Evolutionary conservation across 2,329 filamentous ascomycete species (phyloP).

Genomic region (Alternaria sp.): DNA sequence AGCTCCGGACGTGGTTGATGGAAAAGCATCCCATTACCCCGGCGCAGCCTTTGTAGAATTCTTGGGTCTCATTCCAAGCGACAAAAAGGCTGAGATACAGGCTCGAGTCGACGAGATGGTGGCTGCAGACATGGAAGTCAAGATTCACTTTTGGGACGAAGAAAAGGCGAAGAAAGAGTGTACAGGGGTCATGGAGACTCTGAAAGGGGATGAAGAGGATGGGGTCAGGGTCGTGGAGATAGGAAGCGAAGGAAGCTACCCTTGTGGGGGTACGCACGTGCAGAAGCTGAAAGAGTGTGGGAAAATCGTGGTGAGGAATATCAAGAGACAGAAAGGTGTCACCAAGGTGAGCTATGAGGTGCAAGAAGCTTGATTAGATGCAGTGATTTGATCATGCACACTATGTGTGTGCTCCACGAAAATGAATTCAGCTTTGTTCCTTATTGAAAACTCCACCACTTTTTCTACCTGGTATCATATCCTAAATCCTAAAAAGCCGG

Average conservation of each 20-base stretch:
- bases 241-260: slow-evolving; percentile 72
- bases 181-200: slow-evolving; percentile 51
- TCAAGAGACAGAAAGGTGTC: slow-evolving; percentile 69
- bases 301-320: slow-evolving; percentile 71
- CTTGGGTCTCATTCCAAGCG: slow-evolving; percentile 68
- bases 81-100: slow-evolving; percentile 62
- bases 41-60: slow-evolving; percentile 74
- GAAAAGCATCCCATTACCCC: slow-evolving; percentile 77
- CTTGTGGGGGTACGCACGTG: slow-evolving; percentile 79
- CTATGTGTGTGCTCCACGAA: not conserved
- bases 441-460: slow-evolving; percentile 4
- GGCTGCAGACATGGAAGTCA: slow-evolving; percentile 44
- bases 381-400: slow-evolving; percentile 5
- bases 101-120: slow-evolving; percentile 67
- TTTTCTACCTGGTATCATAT: slow-evolving; percentile 31
- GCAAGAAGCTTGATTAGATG: slow-evolving; percentile 16
- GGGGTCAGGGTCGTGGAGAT: slow-evolving; percentile 71
- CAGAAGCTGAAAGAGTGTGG: slow-evolving; percentile 66
- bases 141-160: slow-evolving; percentile 73
- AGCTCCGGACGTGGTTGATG: slow-evolving; percentile 63
- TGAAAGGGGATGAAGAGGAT: slow-evolving; percentile 45
- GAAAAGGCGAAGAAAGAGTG: slow-evolving; percentile 61
- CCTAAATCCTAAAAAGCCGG: slow-evolving; percentile 7
- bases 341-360: slow-evolving; percentile 64
- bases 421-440: slow-evolving; percentile 1